Percentiles rank a stretch among this genome's conserved stretches.
Conservation (phyloP, 1,284 basidiomycete genomes). For the Malassezia caprae region DNA sequence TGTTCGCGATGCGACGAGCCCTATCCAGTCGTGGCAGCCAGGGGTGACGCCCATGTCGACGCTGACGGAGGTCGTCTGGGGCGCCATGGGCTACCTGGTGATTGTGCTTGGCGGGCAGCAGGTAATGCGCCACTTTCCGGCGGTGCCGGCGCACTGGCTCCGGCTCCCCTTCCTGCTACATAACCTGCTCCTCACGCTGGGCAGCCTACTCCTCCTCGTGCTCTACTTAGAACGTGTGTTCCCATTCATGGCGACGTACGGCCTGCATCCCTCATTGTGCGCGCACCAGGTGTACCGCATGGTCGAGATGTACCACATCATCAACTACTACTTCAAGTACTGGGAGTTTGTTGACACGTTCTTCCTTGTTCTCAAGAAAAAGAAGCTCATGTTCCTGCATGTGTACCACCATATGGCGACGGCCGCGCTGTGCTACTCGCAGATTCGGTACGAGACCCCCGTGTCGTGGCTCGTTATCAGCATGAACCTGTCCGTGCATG, state of each 20-base stretch:
- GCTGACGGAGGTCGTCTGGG: slow-evolving; percentile 28
- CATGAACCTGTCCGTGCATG: slow-evolving; percentile 87
- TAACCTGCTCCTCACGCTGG: slow-evolving; percentile 74
- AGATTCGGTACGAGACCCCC: slow-evolving; percentile 69
- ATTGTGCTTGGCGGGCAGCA: slow-evolving; percentile 76
- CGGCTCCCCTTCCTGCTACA: slow-evolving; percentile 81
- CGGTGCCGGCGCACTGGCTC: slow-evolving; percentile 52
- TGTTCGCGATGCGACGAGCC: slow-evolving; percentile 18
- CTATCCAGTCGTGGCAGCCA: slow-evolving; percentile 21
- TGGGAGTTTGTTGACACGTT: slow-evolving; percentile 81
- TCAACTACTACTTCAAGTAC: slow-evolving; percentile 64
- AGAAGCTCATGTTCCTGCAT: slow-evolving; percentile 80
- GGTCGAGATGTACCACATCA: slow-evolving; percentile 59
- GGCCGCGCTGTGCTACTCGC: slow-evolving; percentile 82
- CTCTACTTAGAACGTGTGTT: slow-evolving; percentile 67
- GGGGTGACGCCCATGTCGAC: slow-evolving; percentile 38
- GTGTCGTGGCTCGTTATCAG: slow-evolving; percentile 85
- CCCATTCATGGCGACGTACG: slow-evolving; percentile 28
- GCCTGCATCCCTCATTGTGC: slow-evolving; percentile 61
- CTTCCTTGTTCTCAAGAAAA: slow-evolving; percentile 94
- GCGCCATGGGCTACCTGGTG: slow-evolving; percentile 70
- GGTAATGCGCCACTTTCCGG: slow-evolving; percentile 62
- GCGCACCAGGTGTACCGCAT: slow-evolving; percentile 7
- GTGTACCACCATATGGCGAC: slow-evolving; percentile 99
- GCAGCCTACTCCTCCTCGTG: slow-evolving; percentile 67